Base-by-base conservation (phyloP, 345 rosid species). In the Corymbia maculata region DNA sequence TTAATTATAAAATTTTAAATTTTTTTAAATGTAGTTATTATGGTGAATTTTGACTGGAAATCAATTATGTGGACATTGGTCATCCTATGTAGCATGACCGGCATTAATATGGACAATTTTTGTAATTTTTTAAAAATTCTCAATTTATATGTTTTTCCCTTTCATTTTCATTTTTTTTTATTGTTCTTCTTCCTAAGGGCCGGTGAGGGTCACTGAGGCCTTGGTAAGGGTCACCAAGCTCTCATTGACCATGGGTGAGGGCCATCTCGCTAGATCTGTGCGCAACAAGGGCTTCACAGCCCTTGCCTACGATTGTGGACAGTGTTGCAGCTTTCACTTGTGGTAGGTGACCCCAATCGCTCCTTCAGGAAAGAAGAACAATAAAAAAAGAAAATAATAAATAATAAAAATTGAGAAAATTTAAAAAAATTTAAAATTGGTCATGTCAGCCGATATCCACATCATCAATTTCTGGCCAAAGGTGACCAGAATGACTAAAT, bases 131-230 rank as follows among this genome's bases (percentile, higher is more conserved):
- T 52, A 7, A 0, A 1, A 55, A 59, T 0, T 10, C 4, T 59
- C 14, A 61, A 13, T 61, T 61, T 61, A 61, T 61, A 55, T 55
- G 8, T 55, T 55, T 12, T 28, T 55, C 21, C 61, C 61, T 55
- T 61, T 59, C 26, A 13, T 59, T 61, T 28, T 61, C 4, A 3
- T 19, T 53, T 13, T 28, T 3, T n/a, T 28, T 64, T 13, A 36
- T 13, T 0, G 0, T 13, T 64, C 4, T 68, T 68, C 45, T 68
- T 32, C 45, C 2, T 22, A 15, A 30, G 11, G 44, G 12, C 3
- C 0, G 2, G 1, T 1, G 2, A 3, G 79, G 45, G 24, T 68
- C 24, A 32, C 5, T 1, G 0, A 13, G 45, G 79, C 79, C 79
- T 16, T 8, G 3, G 7, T 4, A 0, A 32, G 45, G 45, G 79